Evolutionary conservation across 2,329 filamentous ascomycete genomes (phyloP).

Genomic region (Metarhizium guizhouense): DNA sequence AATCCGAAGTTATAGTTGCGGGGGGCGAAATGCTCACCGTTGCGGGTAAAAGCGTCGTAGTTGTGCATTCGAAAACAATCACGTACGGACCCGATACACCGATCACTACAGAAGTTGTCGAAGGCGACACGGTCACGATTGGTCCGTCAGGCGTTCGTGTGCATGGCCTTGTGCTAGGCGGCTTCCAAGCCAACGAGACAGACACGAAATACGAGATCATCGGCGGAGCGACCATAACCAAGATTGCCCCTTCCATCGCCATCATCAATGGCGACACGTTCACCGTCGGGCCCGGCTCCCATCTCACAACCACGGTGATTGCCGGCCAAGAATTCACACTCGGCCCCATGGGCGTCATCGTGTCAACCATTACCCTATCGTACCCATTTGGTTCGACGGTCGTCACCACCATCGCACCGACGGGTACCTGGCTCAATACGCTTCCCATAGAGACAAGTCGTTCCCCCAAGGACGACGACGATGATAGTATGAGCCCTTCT

Average conservation of each 20-base stretch:
- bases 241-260: conserved; percentile 36
- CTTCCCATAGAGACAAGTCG: conserved; percentile 19
- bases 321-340: conserved; percentile 42
- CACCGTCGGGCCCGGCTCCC: conserved; percentile 36
- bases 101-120: conserved; percentile 30
- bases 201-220: conserved; percentile 37
- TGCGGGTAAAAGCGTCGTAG: conserved; percentile 29
- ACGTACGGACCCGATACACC: conserved; percentile 32
- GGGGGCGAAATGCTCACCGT: conserved; percentile 40
- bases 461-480: conserved; percentile 13
- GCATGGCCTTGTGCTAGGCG: conserved; percentile 34
- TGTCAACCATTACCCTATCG: conserved; percentile 34
- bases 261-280: conserved; percentile 43
- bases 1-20: conserved; percentile 35
- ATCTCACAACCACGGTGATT: conserved; percentile 35
- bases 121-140: conserved; percentile 42
- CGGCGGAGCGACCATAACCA: conserved; percentile 43
- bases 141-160: conserved; percentile 35
- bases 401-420: conserved; percentile 30
- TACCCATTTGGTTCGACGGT: conserved; percentile 37
- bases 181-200: conserved; percentile 22
- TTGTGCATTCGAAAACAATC: conserved; percentile 33
- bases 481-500: conserved; percentile 13
- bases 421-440: conserved; percentile 14
- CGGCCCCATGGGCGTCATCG: conserved; percentile 36